phyloP scores from a whole-genome alignment of 2,329 filamentous ascomycete genomes.

The Cordyceps pruinosa region DNA sequence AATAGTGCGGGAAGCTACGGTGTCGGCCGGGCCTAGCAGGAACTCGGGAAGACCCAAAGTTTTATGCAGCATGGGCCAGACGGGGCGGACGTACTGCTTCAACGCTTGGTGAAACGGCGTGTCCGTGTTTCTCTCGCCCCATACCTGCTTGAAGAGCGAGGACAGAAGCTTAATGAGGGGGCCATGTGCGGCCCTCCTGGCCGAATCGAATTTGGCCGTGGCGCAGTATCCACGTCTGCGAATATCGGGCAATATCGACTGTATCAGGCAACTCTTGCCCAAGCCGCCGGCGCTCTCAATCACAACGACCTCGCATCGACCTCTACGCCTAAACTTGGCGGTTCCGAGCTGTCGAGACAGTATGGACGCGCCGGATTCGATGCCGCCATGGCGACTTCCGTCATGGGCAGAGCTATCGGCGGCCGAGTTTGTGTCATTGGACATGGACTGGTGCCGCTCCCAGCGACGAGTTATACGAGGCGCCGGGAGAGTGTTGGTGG shows the following conservation, averaged over 20 bases:
- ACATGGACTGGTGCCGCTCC: conserved; percentile 47
- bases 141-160: conserved; percentile 60
- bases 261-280: conserved; percentile 59
- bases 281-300: conserved; percentile 56
- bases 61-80: conserved; percentile 58
- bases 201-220: conserved; percentile 59
- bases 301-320: conserved; percentile 57
- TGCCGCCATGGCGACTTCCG: conserved; percentile 34
- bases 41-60: conserved; percentile 63
- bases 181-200: conserved; percentile 54
- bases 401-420: conserved; percentile 39
- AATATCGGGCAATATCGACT: conserved; percentile 55
- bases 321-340: conserved; percentile 52
- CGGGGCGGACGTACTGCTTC: conserved; percentile 55
- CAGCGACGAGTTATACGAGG: conserved; percentile 37
- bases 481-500: conserved; percentile 23
- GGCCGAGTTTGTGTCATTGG: conserved; percentile 40
- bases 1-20: conserved; percentile 27
- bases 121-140: conserved; percentile 59
- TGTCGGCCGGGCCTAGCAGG: conserved; percentile 47
- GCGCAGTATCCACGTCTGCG: conserved; percentile 57
- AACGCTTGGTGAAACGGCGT: conserved; percentile 55
- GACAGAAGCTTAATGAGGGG: conserved; percentile 58
- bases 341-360: conserved; percentile 48
- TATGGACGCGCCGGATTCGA: conserved; percentile 41